Conservation (phyloP, 2,329 filamentous ascomycete species). For the Sordariomycetes sp. region DNA sequence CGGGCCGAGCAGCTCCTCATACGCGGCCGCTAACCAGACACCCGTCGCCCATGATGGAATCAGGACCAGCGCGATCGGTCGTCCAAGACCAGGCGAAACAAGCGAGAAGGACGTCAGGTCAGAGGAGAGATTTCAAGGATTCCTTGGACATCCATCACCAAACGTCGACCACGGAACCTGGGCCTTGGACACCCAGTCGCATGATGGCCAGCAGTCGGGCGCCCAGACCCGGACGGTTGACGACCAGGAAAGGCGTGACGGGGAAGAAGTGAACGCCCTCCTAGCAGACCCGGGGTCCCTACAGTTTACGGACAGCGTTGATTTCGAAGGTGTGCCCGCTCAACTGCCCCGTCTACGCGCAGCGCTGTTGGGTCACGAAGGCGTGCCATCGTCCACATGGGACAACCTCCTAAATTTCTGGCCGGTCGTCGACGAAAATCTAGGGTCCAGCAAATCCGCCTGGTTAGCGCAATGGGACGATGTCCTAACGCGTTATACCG, state of each 20-base stretch:
- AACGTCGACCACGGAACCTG: conserved; percentile 3
- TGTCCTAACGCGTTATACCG: conserved; percentile 45
- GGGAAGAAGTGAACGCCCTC: conserved; percentile 25
- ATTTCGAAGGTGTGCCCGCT: conserved; percentile 2
- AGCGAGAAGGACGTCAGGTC: neutral
- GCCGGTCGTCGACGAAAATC: conserved; percentile 28
- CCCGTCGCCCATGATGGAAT: neutral
- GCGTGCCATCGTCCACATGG: conserved; percentile 18
- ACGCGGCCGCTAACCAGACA: neutral
- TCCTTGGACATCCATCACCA: neutral
- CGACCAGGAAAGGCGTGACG: conserved; percentile 24
- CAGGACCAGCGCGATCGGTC: neutral
- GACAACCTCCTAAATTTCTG: conserved; percentile 39
- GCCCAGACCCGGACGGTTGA: conserved; percentile 13
- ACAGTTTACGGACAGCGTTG: conserved; percentile 11
- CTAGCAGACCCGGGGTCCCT: conserved; percentile 25
- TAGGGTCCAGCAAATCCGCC: conserved; percentile 29
- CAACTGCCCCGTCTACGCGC: conserved; percentile 4
- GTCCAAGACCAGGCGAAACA: too few species aligned
- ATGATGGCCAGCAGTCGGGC: conserved; percentile 8
- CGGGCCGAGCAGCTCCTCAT: neutral
- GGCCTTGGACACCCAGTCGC: conserved; percentile 7
- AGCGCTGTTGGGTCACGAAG: conserved; percentile 1
- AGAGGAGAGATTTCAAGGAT: neutral
- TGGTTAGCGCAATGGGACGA: conserved; percentile 47